These are phyloP conservation scores for Powellomyces hirtus DNA, from an alignment of 192 early-diverging fungal species.

Conservation along the genomic window DNA sequence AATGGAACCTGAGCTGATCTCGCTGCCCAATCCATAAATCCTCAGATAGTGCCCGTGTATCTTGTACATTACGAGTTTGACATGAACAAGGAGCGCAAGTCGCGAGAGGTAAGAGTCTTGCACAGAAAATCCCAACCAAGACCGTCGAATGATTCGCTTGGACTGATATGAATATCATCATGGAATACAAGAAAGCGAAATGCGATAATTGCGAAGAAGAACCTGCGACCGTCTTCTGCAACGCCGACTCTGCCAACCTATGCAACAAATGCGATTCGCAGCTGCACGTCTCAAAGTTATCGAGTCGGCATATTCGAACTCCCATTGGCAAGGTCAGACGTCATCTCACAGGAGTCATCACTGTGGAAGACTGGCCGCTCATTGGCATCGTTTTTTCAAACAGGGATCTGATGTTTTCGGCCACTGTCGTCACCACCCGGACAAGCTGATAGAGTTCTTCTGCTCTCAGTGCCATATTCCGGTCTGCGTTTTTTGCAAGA, in stretches of 20 bases:
- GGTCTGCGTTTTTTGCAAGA: constrained; percentile 63
- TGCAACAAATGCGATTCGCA: constrained; percentile 58
- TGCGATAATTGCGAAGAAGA: constrained; percentile 63
- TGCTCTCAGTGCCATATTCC: constrained; percentile 64
- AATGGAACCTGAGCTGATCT: too few species aligned
- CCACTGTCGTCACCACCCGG: constrained; percentile 54
- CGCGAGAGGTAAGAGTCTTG: constrained; percentile 53
- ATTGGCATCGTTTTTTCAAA: neutral
- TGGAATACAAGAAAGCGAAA: constrained; percentile 44
- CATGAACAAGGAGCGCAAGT: constrained; percentile 36
- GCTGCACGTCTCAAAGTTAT: constrained; percentile 54
- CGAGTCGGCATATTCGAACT: constrained; percentile 47
- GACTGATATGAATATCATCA: neutral
- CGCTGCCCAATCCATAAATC: too few species aligned
- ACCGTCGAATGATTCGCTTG: neutral
- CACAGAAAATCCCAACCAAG: too few species aligned
- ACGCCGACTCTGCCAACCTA: constrained; percentile 54
- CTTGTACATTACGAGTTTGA: constrained; percentile 58
- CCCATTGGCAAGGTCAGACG: constrained; percentile 48
- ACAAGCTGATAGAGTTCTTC: constrained; percentile 59
- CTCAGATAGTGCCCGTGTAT: constrained; percentile 54
- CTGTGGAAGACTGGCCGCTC: neutral
- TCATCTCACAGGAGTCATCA: neutral
- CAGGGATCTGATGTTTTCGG: constrained; percentile 59
- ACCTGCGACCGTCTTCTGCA: constrained; percentile 53